phyloP scores from a whole-genome alignment of 1,284 basidiomycete genomes.

The Sporisorium exsertum region DNA sequence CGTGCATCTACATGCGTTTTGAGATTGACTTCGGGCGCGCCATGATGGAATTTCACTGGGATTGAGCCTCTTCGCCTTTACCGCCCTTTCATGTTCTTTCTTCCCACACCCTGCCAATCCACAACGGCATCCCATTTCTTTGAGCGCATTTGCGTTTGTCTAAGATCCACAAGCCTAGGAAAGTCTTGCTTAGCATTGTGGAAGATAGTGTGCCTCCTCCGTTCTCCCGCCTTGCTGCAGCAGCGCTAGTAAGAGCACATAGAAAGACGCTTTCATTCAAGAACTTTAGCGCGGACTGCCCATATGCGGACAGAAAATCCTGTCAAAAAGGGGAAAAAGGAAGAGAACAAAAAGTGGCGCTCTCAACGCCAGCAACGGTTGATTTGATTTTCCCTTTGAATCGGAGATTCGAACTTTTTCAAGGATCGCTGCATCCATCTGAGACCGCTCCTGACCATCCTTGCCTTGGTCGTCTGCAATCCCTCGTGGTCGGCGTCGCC shows the following conservation, averaged over 20 bases:
- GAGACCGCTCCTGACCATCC: background rate
- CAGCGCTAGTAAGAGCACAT: no score
- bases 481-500: no score
- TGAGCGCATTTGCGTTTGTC: no score
- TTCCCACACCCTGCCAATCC: no score
- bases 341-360: background rate
- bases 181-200: no score
- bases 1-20: constrained; percentile 2
- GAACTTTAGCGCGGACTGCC: no score
- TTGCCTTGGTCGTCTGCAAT: background rate
- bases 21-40: background rate
- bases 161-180: no score
- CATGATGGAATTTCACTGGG: background rate
- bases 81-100: background rate
- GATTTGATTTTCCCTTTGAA: background rate
- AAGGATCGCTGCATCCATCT: background rate
- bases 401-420: background rate
- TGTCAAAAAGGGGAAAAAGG: background rate
- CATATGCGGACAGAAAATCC: background rate
- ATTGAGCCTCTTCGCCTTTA: background rate
- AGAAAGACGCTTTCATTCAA: no score
- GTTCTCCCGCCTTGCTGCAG: no score
- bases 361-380: background rate
- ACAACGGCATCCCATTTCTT: no score
- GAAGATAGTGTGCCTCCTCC: no score